Percentiles rank a stretch among this genome's conserved stretches.
These are phyloP conservation scores for Akanthomyces muscarius DNA, from an alignment of 2,329 filamentous ascomycete species.

Conservation along the genomic window DNA sequence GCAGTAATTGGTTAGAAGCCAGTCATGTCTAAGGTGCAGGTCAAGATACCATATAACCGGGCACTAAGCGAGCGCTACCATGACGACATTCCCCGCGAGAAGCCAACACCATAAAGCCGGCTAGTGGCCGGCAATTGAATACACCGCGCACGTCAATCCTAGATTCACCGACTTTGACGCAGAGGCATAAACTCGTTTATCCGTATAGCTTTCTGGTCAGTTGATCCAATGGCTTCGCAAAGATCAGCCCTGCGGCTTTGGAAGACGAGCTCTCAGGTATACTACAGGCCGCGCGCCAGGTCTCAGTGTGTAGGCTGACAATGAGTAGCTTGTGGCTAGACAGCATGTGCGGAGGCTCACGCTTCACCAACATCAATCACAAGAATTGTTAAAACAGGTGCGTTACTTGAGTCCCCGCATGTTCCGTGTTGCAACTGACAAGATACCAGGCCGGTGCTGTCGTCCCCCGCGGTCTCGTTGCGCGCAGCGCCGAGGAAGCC, in stretches of 20 bases:
- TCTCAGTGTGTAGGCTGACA: conserved; percentile 1
- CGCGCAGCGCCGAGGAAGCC: conserved; percentile 23
- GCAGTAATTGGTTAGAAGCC: too few species aligned
- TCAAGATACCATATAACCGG: conserved; percentile 10
- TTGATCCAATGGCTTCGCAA: conserved; percentile 4
- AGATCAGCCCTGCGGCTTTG: conserved; percentile 7
- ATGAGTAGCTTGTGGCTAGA: neutral
- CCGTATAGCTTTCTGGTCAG: neutral
- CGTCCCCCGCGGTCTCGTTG: conserved; percentile 24
- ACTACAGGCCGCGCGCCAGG: neutral
- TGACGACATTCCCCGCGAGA: conserved; percentile 4
- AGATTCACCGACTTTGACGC: neutral
- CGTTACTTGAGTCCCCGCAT: neutral
- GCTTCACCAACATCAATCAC: conserved; percentile 29
- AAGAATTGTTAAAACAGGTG: conserved; percentile 26
- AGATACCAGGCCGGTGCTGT: conserved; percentile 25
- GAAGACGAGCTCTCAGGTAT: conserved; percentile 10
- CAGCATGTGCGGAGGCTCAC: conserved; percentile 23
- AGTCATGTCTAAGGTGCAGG: neutral
- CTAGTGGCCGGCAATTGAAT: conserved; percentile 1
- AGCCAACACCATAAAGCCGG: conserved; percentile 15
- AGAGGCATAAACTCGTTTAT: neutral
- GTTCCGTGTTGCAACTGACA: neutral
- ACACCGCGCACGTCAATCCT: neutral
- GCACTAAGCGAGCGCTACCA: neutral